A percentile compares a stretch with the other conserved stretches of the same genome.
These are phyloP conservation scores for Chlorella variabilis DNA, from an alignment of 163 green algal species.

Conservation along the genomic window DNA sequence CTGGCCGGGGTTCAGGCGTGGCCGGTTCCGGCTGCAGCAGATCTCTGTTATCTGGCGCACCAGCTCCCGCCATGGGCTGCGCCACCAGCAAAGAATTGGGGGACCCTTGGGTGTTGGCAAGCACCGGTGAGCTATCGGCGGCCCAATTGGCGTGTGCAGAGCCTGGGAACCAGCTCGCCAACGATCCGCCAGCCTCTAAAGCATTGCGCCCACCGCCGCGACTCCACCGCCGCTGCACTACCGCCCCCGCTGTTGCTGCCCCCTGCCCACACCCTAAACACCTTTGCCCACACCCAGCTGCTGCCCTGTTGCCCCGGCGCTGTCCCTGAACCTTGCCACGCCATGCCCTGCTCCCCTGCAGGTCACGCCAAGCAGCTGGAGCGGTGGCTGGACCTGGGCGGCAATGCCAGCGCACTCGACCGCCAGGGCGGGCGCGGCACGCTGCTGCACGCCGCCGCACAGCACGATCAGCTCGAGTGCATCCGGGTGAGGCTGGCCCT, in stretches of 20 bases:
- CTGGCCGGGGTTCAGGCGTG: no score
- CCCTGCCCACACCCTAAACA: not conserved
- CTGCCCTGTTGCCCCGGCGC: no score
- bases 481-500: not conserved
- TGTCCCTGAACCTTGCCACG: no score
- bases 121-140: not conserved
- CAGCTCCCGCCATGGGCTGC: not conserved
- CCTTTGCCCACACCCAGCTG: not conserved
- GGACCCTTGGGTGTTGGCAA: not conserved
- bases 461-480: not conserved
- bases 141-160: no score
- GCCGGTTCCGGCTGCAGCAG: no score
- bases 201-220: not conserved
- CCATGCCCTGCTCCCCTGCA: not conserved
- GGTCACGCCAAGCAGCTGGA: conserved; percentile 19
- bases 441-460: conserved; percentile 13
- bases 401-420: conserved; percentile 15
- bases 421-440: conserved; percentile 21
- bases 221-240: not conserved
- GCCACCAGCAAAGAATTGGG: not conserved
- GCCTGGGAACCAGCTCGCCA: no score
- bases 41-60: no score
- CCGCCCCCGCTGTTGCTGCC: not conserved
- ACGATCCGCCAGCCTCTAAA: no score
- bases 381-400: conserved; percentile 11